Base-by-base conservation (phyloP, 208 protist species). In the Novymonas esmeraldas region DNA sequence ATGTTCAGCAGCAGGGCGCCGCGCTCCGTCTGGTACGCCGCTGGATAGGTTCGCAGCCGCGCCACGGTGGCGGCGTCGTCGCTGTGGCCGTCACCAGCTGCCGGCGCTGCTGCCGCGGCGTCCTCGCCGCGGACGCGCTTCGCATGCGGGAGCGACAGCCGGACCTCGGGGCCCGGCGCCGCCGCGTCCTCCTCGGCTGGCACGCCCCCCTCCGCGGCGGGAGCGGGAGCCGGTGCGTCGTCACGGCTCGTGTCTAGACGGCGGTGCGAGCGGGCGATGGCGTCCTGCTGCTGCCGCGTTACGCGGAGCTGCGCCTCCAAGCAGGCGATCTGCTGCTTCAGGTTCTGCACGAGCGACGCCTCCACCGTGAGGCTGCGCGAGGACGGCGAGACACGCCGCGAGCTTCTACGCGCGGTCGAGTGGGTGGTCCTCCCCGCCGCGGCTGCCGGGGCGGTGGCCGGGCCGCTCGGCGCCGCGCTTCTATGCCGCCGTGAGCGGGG, bases 251-350 rank as follows among this genome's bases (percentile, higher is more conserved):
- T 20, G 31, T 20, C 18, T 2, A 11, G 31, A 26, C 13, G 22
- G 29, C 39, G 55, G 16, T 45, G 36, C 38, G 33, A 11, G 28
- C 69, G 69, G 2, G 54, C 22, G 5, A 50, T 22, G 7, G 50
- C 29, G 26, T 73, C 64, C 20, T 73, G 64, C 50, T 70, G 57
- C 59, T 65, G 54, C 58, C 78, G 77, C 6, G 79, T 33, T 2
- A 78, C 51, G 0, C 49, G 59, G 6, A 90, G 68, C 74, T 94
- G 85, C 36, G 71, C 64, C 45, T 91, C 85, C 5, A 94, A 55
- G 38, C 81, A 89, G 2, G 64, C 52, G 33, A 94, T 78, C 52
- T 94, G 88, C 24, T 73, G 50, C 69, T 90, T 91, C 0, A 94
- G 73, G 49, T 94, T 94, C 9, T 71, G 67, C 13, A 93, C 82